These are phyloP conservation scores for Aspergillus tubingensis DNA, from an alignment of 2,329 filamentous ascomycete species.

Conservation along the genomic window DNA sequence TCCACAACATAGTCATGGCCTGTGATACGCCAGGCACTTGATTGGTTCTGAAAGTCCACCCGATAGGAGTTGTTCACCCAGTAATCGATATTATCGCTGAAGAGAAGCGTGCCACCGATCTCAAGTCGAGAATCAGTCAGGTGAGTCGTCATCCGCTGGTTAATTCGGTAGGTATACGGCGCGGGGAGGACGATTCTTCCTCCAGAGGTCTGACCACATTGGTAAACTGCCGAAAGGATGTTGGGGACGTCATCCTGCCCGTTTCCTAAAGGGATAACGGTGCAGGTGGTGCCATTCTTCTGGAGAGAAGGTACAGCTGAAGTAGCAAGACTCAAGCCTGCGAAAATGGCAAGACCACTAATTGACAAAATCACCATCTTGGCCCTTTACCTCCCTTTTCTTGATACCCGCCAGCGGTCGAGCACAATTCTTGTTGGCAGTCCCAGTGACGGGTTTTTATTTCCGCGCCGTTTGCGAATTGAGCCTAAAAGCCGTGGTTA, in stretches of 20 bases:
- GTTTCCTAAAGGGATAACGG: background rate
- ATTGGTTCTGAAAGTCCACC: conserved; percentile 59
- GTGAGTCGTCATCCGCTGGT: conserved; percentile 15
- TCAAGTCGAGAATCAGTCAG: background rate
- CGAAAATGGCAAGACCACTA: background rate
- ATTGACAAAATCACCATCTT: background rate
- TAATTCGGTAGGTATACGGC: conserved; percentile 7
- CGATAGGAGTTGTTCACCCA: conserved; percentile 56
- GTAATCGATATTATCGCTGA: conserved; percentile 52
- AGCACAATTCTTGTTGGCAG: background rate
- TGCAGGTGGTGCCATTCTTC: background rate
- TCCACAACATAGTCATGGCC: conserved; percentile 50
- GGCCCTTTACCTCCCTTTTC: background rate
- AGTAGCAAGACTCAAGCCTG: background rate
- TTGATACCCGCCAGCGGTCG: background rate
- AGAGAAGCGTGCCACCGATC: conserved; percentile 26
- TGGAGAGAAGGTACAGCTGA: background rate
- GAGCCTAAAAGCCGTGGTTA: too few relatives aligned
- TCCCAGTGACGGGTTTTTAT: background rate
- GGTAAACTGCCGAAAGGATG: background rate
- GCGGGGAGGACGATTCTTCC: conserved; percentile 4
- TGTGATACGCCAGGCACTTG: conserved; percentile 57
- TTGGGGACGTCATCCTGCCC: background rate
- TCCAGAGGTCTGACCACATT: background rate
- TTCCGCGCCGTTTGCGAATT: too few relatives aligned